phyloP scores from a whole-genome alignment of 2,329 filamentous ascomycete species.

The Aureobasidium sp. region DNA sequence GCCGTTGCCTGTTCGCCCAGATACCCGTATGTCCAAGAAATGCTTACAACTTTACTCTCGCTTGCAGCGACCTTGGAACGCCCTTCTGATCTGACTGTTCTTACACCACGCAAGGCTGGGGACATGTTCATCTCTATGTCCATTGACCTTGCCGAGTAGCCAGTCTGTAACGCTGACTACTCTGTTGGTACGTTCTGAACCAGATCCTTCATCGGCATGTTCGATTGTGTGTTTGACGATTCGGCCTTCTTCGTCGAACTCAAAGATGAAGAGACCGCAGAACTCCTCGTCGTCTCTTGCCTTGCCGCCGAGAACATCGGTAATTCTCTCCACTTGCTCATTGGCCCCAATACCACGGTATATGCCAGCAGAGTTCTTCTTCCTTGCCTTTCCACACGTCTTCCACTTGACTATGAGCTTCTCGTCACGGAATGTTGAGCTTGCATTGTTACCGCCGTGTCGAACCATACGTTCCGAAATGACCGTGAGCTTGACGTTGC shows the following conservation, averaged over 20 bases:
- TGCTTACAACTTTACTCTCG: background rate
- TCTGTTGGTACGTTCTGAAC: slow-evolving; percentile 76
- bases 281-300: slow-evolving; percentile 64
- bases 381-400: slow-evolving; percentile 52
- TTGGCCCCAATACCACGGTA: slow-evolving; percentile 34
- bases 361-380: slow-evolving; percentile 38
- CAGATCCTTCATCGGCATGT: slow-evolving; percentile 74
- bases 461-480: slow-evolving; percentile 78
- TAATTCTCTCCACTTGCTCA: slow-evolving; percentile 50
- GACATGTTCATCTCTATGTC: slow-evolving; percentile 32
- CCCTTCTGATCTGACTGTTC: slow-evolving; percentile 15
- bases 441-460: slow-evolving; percentile 40
- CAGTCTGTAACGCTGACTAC: slow-evolving; percentile 92
- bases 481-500: slow-evolving; percentile 82
- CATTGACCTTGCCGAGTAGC: slow-evolving; percentile 73
- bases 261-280: slow-evolving; percentile 87
- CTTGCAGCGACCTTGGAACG: slow-evolving; percentile 2
- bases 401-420: slow-evolving; percentile 90
- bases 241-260: slow-evolving; percentile 82
- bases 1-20: slow-evolving; percentile 3
- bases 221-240: slow-evolving; percentile 89
- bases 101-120: slow-evolving; percentile 39
- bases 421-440: slow-evolving; percentile 49
- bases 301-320: slow-evolving; percentile 49
- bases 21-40: background rate